Evolutionary conservation across 1,139 yeast species (phyloP), one percentile per base, ranked within the genome.

Genomic region (Yamadazyma songkhlaensis): DNA sequence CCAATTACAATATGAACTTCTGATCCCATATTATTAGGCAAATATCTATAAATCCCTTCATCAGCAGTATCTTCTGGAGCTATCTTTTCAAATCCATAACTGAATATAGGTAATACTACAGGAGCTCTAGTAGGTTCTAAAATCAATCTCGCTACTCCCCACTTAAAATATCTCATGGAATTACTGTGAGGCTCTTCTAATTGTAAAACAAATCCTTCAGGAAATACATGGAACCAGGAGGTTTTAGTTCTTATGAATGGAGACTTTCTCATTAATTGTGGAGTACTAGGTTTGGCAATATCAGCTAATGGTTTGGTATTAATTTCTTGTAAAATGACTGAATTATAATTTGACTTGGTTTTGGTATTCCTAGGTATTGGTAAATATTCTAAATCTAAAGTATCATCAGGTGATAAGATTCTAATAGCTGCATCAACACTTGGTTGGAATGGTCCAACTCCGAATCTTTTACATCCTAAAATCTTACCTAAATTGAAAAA

Each of bases 121-220:
- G 98, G 98, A 0, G 94, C 81, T 43, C 77, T 73, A 0, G 94
- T 81, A 11, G 94, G 72, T 59, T 92, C 98, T 38, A 92, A 64
- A 4, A 92, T 72, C 48, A 90, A 59, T 48, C 98, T 72, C 3
- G 96, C 76, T 1, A 89, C 81, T 0, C 98, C 98, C 98, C 98
- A 92, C 55, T 88, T 84, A 70, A 92, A 92, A 59, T 87, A 92
- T 44, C 97, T 70, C 90, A 92, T 85, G 3, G 96, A 86, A 49
- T 86, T 83, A 38, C 74, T 69, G 57, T 77, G 80, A 2, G 97
- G 97, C 30, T 81, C 81, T 45, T 81, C 74, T 23, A 90, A 67
- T 58, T 92, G 98, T 37, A 92, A 74, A 1, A 92, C 97, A 57
- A 84, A 86, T 0, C 96, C 96, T 58, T 92, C 98, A 0, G 98